Evolutionary conservation across 805 yeast species (phyloP).

Genomic region (Lachancea waltii): DNA sequence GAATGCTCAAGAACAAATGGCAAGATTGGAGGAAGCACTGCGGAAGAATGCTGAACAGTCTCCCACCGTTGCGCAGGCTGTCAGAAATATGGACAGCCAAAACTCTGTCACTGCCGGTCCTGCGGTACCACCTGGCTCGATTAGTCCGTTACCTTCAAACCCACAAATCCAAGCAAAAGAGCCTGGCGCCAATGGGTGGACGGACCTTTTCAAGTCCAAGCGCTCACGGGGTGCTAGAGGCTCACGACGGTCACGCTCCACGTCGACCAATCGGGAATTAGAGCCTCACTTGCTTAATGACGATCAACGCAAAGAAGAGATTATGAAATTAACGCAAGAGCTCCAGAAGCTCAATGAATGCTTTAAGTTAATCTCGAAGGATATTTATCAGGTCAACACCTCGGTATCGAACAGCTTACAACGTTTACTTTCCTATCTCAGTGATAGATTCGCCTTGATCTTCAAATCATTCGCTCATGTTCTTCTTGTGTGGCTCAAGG

Average conservation of each 20-base stretch:
- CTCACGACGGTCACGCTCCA: conserved; percentile 12
- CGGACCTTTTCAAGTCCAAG: conserved; percentile 7
- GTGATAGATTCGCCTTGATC: conserved; percentile 26
- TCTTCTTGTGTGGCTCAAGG: conserved; percentile 33
- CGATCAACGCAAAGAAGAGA: conserved; percentile 34
- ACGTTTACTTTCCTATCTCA: conserved; percentile 24
- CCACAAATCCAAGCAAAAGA: not conserved
- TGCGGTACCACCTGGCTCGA: not conserved
- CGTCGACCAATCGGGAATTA: conserved; percentile 20
- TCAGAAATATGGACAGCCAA: conserved; percentile 4
- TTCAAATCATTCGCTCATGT: conserved; percentile 30
- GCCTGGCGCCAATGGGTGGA: conserved; percentile 3
- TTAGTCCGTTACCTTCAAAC: not conserved
- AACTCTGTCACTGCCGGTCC: not conserved
- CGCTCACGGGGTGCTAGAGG: conserved; percentile 12
- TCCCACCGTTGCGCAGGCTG: conserved; percentile 26
- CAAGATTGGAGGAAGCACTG: conserved; percentile 27
- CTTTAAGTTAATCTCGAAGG: conserved; percentile 32
- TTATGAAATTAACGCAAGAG: conserved; percentile 33
- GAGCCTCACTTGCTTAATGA: conserved; percentile 32
- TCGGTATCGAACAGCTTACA: conserved; percentile 31
- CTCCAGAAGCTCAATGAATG: conserved; percentile 36
- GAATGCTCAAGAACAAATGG: conserved; percentile 31
- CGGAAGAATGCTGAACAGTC: conserved; percentile 33
- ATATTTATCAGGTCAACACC: conserved; percentile 33